phyloP scores from a whole-genome alignment of 2,329 filamentous ascomycete species.

The Cryoendolithus antarcticus region DNA sequence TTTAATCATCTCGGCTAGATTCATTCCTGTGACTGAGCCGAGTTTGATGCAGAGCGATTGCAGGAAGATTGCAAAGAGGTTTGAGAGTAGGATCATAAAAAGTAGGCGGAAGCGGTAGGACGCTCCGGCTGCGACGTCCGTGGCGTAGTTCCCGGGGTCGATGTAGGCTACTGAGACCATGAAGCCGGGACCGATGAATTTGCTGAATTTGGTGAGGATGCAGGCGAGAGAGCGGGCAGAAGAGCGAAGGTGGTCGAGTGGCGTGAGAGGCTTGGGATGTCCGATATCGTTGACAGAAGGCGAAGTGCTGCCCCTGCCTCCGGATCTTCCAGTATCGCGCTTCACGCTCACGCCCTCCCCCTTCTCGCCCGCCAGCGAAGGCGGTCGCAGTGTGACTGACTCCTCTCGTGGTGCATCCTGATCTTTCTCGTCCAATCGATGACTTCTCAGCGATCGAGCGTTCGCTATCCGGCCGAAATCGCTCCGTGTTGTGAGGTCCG shows the following conservation, averaged over 20 bases:
- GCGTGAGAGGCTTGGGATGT: not conserved
- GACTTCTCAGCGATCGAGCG: constrained; percentile 38
- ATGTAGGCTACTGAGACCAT: constrained; percentile 43
- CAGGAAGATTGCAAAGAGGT: constrained; percentile 58
- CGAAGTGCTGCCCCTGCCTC: constrained; percentile 9
- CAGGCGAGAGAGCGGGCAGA: constrained; percentile 2
- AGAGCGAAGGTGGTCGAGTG: not conserved
- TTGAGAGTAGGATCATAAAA: constrained; percentile 57
- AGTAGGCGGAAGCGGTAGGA: constrained; percentile 53
- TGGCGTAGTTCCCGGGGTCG: constrained; percentile 52
- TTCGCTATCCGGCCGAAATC: constrained; percentile 52
- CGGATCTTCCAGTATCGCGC: constrained; percentile 1
- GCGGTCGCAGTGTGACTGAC: not conserved
- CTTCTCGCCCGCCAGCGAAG: not conserved
- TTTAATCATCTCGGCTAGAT: constrained; percentile 37
- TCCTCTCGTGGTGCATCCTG: not conserved
- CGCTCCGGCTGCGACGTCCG: constrained; percentile 56
- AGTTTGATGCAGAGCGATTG: constrained; percentile 54
- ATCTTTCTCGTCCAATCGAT: constrained; percentile 24
- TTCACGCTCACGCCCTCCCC: constrained; percentile 1
- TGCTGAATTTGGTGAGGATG: constrained; percentile 34
- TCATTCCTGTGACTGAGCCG: constrained; percentile 37
- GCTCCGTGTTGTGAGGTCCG: constrained; percentile 49
- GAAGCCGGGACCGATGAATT: constrained; percentile 56
- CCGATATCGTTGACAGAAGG: not conserved